Base-by-base conservation (phyloP, 345 rosid genomes). In the Gossypium mustelinum region DNA sequence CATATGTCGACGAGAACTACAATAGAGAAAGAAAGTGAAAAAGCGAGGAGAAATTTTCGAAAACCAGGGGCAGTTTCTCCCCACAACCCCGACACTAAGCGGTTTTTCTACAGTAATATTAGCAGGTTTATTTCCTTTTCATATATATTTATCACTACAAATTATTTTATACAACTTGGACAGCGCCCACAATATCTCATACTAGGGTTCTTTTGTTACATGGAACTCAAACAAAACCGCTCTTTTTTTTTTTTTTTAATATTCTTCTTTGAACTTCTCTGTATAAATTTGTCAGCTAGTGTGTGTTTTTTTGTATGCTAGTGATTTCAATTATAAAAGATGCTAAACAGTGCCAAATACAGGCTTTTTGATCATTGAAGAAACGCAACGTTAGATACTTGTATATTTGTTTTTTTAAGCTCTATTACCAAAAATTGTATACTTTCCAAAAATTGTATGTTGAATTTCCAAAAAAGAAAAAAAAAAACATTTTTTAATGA, bases 31-130 rank as follows among this genome's bases (percentile, higher is more conserved):
- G 79, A 58, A 22, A 60, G 50, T 54, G 43, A 66, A 17, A 69
- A 69, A 59, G 29, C 75, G 78, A 50, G 80, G 81, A 7, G 24
- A 43, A 67, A 4, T 34, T 34, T 45, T 77, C 77, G 83, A 83
- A 85, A 85, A 81, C 84, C 73, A 62, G 77, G 88, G 88, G 85
- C 88, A 9, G 81, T 63, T 81, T 83, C 84, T 62, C 81, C 83
- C 85, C 54, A 80, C 79, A 84, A 43, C 25, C 86, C 88, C 85
- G 86, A 83, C 88, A 83, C 65, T 2, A 70, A 72, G 85, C 79
- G 78, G 87, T 82, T 85, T 85, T 25, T 10, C 55, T 12, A 73
- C 47, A 22, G 54, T 48, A 11, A 70, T 9, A 70, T 51, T 14
- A 16, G 72, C 50, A 58, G 78, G 75, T 76, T 79, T 60, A 47